Percentiles rank a stretch among this genome's conserved stretches.
These are phyloP conservation scores for Pyricularia grisea DNA, from an alignment of 2,329 filamentous ascomycete species.

Conservation along the genomic window DNA sequence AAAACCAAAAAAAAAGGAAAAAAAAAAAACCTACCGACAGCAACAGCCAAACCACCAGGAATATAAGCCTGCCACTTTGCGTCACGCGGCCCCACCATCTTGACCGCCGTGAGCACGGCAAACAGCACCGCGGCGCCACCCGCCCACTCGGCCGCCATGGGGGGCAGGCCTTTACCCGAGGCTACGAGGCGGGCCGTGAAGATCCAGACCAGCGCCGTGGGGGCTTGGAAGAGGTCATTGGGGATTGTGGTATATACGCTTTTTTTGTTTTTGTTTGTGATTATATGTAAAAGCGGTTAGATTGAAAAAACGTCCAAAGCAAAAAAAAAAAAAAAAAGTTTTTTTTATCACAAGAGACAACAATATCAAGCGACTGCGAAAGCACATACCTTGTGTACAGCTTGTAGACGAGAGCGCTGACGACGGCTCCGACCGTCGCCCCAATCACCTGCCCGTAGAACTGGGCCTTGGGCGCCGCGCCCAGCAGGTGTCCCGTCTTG, in stretches of 20 bases:
- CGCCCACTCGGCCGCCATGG: slow-evolving; percentile 75
- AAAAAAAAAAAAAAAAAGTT: not conserved
- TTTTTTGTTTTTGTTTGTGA: not conserved
- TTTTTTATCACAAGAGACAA: not conserved
- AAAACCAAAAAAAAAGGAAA: not conserved
- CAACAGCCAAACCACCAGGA: slow-evolving; percentile 91
- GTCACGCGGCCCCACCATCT: slow-evolving; percentile 42
- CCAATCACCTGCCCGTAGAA: slow-evolving; percentile 97
- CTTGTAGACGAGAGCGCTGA: slow-evolving; percentile 80
- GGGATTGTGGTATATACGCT: slow-evolving; percentile 75
- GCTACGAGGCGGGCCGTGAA: slow-evolving; percentile 92
- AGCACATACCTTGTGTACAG: slow-evolving; percentile 59
- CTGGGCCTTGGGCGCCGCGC: slow-evolving; percentile 86
- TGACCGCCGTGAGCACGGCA: slow-evolving; percentile 56
- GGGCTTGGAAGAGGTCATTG: slow-evolving; percentile 83
- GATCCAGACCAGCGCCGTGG: slow-evolving; percentile 94
- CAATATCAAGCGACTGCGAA: not conserved
- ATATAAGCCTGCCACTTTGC: slow-evolving; percentile 61
- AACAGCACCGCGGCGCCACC: slow-evolving; percentile 67
- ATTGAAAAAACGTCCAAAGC: not conserved
- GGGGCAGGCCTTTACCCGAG: slow-evolving; percentile 68
- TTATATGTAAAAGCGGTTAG: not conserved
- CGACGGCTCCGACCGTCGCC: slow-evolving; percentile 72
- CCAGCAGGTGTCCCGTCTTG: slow-evolving; percentile 89
- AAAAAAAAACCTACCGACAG: slow-evolving; percentile 55